These are phyloP conservation scores for Groenewaldozyma auringiensis DNA, from an alignment of 1,139 yeast species.

Conservation along the genomic window DNA sequence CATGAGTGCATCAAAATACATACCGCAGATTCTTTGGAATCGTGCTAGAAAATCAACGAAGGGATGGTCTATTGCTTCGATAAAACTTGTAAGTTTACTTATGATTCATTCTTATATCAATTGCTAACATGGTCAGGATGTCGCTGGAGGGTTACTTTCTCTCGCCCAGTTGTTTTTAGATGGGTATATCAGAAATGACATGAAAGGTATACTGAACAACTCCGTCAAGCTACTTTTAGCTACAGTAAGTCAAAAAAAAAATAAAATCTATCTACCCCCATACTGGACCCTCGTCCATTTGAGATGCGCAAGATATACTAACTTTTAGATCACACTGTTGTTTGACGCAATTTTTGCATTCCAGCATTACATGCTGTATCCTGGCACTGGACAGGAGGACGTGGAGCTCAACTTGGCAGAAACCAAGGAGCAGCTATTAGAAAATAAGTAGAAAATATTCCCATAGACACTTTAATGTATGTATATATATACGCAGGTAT, in stretches of 20 bases:
- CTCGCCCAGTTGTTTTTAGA: slow-evolving; percentile 42
- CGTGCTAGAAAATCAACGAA: slow-evolving; percentile 45
- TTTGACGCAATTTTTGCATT: slow-evolving; percentile 29
- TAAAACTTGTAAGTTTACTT: slow-evolving; percentile 16
- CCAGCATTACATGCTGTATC: slow-evolving; percentile 24
- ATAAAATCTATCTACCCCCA: background rate
- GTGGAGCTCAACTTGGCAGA: background rate
- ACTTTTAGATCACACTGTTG: slow-evolving; percentile 21
- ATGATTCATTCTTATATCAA: background rate
- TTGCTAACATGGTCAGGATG: slow-evolving; percentile 35
- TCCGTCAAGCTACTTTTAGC: slow-evolving; percentile 31
- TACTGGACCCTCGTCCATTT: background rate
- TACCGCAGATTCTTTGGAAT: slow-evolving; percentile 55
- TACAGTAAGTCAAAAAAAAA: slow-evolving; percentile 14
- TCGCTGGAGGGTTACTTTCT: slow-evolving; percentile 48
- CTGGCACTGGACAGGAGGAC: background rate
- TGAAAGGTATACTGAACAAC: slow-evolving; percentile 29
- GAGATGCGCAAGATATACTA: background rate
- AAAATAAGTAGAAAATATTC: background rate
- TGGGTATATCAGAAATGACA: slow-evolving; percentile 27
- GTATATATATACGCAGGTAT: no score
- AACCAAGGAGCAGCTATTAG: no score
- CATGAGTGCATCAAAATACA: slow-evolving; percentile 50
- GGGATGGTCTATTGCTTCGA: slow-evolving; percentile 51
- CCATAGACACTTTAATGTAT: background rate